Percentiles rank a stretch among this genome's conserved stretches.
These are phyloP conservation scores for Scutellaria baicalensis DNA, from an alignment of 257 asterid species.

Conservation along the genomic window DNA sequence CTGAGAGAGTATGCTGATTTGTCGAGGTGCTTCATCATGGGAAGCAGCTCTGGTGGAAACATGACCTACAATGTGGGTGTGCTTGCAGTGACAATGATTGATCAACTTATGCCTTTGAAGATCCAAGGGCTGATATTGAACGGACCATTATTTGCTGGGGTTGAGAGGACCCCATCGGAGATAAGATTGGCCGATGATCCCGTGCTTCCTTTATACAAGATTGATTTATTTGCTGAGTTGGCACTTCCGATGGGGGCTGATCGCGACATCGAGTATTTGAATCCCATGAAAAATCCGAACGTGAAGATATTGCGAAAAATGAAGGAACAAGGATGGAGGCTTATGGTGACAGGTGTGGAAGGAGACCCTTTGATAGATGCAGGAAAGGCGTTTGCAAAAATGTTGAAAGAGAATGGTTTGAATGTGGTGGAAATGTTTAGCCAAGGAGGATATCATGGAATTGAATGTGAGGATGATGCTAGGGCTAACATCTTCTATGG, in stretches of 20 bases:
- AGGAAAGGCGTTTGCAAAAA: slow-evolving; percentile 11
- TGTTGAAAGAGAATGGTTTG: slow-evolving; percentile 26
- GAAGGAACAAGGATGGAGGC: slow-evolving; percentile 14
- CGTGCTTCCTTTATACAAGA: not conserved
- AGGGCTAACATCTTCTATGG: not conserved
- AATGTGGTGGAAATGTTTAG: slow-evolving; percentile 17
- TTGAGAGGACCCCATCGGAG: slow-evolving; percentile 32
- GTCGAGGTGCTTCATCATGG: slow-evolving; percentile 42
- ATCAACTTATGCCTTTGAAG: slow-evolving; percentile 20
- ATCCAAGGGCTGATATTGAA: slow-evolving; percentile 47
- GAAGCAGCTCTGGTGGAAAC: slow-evolving; percentile 49
- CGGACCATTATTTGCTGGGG: slow-evolving; percentile 37
- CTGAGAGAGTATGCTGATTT: slow-evolving; percentile 29
- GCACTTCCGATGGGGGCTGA: slow-evolving; percentile 34
- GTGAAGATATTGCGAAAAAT: slow-evolving; percentile 2
- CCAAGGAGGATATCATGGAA: slow-evolving; percentile 38
- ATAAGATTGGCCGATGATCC: slow-evolving; percentile 9
- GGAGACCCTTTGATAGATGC: slow-evolving; percentile 42
- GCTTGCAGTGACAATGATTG: not conserved
- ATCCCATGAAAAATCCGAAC: slow-evolving; percentile 12
- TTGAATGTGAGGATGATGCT: slow-evolving; percentile 12
- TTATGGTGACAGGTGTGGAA: slow-evolving; percentile 22
- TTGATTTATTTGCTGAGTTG: slow-evolving; percentile 34
- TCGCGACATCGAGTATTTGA: slow-evolving; percentile 37
- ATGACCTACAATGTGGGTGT: slow-evolving; percentile 33